Evolutionary conservation across 164 flowering plant genomes (phyloP).

Genomic region (Vitis riparia): DNA sequence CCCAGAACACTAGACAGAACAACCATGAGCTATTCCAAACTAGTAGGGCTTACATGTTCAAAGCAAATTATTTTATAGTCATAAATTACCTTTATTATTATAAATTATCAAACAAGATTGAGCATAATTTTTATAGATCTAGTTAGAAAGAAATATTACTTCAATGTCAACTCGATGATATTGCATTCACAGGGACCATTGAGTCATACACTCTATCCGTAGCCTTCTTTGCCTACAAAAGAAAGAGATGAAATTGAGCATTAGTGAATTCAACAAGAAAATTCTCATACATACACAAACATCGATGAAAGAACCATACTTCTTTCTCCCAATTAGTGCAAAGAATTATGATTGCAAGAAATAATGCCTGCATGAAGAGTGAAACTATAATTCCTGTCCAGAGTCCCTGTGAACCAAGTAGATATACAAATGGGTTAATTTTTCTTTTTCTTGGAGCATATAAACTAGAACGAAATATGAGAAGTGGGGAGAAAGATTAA

Average conservation of each 20-base stretch:
- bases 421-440: no score
- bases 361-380: conserved; percentile 18
- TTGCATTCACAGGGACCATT: not conserved
- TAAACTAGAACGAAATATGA: not conserved
- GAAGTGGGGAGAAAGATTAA: not conserved
- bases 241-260: no score
- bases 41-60: no score
- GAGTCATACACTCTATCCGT: conserved; percentile 14
- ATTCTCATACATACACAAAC: not conserved
- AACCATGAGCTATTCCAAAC: no score
- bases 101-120: no score
- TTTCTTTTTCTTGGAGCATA: not conserved
- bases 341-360: conserved; percentile 12
- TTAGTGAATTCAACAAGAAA: not conserved
- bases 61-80: no score
- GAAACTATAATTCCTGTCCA: conserved; percentile 33
- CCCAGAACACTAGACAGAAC: no score
- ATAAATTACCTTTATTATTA: no score
- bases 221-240: conserved; percentile 24
- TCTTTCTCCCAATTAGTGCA: conserved; percentile 31
- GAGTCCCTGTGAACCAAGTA: conserved; percentile 23
- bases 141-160: not conserved
- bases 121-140: no score
- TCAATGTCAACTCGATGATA: not conserved
- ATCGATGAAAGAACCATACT: conserved; percentile 6